Base-by-base conservation (phyloP, 2,329 filamentous ascomycete species). In the Aspergillus hiratsukae region DNA sequence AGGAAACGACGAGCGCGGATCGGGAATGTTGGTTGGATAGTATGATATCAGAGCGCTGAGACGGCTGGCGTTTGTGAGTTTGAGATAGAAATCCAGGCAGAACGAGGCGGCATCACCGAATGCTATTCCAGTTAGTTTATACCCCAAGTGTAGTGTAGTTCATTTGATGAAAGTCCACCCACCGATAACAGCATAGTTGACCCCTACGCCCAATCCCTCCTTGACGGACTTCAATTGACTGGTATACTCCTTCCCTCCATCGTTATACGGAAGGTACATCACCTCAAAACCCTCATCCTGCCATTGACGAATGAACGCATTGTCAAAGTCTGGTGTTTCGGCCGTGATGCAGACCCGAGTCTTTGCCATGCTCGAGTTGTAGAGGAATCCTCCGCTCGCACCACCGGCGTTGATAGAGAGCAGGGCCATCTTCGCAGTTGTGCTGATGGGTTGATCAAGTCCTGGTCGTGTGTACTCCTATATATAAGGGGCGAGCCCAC, bases 121-220 rank as follows among this genome's bases (percentile, higher is more conserved):
- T 19, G 85, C 85, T 86, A 60, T 43, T 48, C 2, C 3, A 2
- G 49, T 53, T 46, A 56, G 31, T 21, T 9, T 10, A 46, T 14
- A 3, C 1, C 25, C 2, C 25, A 4, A 8, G 11, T 31, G 29
- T 28, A 23, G 8, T 37, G 29, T 1, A 27, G 23, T 2, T 48
- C 21, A 11, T n/a, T n/a, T 48, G 45, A 17, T 17, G 46, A 11
- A 19, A 14, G 5, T 27, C 46, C 53, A 61, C 70, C 57, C 77
- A 86, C 83, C 83, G 68, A 87, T 78, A 61, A 87, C 81, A 3
- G 80, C 84, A 69, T 85, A 88, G 57, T 81, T 80, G 67, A 85
- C 83, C n/a, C 77, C 77, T 1, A 79, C 74, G 3, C 84, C 82
- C 37, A 86, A 75, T 9, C 76, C 75, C 43, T 84, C 81, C 52